Evolutionary conservation across 2,329 filamentous ascomycete genomes (phyloP).

Genomic region (Penicillium italicum): DNA sequence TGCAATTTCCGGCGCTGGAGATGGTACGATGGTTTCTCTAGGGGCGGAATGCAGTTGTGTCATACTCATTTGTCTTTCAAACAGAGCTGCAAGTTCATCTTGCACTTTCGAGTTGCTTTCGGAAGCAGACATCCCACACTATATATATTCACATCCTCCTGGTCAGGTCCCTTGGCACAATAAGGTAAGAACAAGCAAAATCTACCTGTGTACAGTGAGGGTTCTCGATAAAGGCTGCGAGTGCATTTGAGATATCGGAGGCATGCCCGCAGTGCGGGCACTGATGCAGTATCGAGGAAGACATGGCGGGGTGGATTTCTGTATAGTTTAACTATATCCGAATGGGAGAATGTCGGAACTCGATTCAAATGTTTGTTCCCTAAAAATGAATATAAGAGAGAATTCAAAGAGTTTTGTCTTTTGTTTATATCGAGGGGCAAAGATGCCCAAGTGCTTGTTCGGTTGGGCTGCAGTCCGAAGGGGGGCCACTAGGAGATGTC

Average conservation of each 20-base stretch:
- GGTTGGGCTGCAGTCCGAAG: slow-evolving; percentile 19
- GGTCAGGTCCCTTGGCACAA: slow-evolving; percentile 20
- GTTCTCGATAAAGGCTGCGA: slow-evolving; percentile 38
- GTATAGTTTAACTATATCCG: background rate
- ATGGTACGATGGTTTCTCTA: slow-evolving; percentile 32
- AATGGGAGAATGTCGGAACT: background rate
- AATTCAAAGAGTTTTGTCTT: background rate
- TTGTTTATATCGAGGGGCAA: slow-evolving; percentile 1
- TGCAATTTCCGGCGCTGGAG: slow-evolving; percentile 51
- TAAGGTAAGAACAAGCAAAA: slow-evolving; percentile 19
- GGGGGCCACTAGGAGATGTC: background rate
- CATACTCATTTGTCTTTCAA: slow-evolving; percentile 71
- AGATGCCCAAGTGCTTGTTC: slow-evolving; percentile 13
- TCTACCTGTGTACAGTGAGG: slow-evolving; percentile 43
- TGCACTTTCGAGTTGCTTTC: slow-evolving; percentile 61
- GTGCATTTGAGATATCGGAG: slow-evolving; percentile 35
- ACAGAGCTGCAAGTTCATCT: slow-evolving; percentile 77
- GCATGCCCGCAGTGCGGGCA: slow-evolving; percentile 40
- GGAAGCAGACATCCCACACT: slow-evolving; percentile 43
- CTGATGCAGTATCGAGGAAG: slow-evolving; percentile 37
- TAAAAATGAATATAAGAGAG: background rate
- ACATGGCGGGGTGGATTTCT: slow-evolving; percentile 25
- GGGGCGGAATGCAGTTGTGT: slow-evolving; percentile 31
- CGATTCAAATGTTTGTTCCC: background rate
- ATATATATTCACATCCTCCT: slow-evolving; percentile 3